phyloP scores from a whole-genome alignment of 2,329 filamentous ascomycete genomes.

The Sclerotinia borealis region DNA sequence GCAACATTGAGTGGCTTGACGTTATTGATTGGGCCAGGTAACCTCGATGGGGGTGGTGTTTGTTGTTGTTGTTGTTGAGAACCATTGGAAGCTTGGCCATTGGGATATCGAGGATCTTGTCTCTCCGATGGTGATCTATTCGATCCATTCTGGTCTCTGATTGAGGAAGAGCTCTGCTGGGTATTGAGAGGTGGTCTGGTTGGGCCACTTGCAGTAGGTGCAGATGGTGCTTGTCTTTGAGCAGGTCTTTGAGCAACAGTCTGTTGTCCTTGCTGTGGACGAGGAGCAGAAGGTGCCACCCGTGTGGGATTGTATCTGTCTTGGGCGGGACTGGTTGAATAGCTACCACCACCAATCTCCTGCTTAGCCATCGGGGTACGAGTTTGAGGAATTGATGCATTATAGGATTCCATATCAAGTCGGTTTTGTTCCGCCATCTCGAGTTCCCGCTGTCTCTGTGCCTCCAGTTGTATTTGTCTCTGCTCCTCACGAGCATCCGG shows the following conservation, averaged over 20 bases:
- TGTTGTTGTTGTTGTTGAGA: conserved; percentile 39
- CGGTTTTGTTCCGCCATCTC: conserved; percentile 62
- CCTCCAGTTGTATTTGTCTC: conserved; percentile 56
- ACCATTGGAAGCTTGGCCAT: conserved; percentile 41
- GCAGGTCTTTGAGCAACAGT: conserved; percentile 46
- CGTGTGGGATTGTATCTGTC: conserved; percentile 81
- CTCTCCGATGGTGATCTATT: conserved; percentile 34
- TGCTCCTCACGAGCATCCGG: conserved; percentile 47
- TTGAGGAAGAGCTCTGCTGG: conserved; percentile 45
- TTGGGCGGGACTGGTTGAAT: conserved; percentile 37
- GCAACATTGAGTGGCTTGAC: conserved; percentile 78
- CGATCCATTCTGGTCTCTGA: conserved; percentile 30
- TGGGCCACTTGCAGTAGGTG: conserved; percentile 44
- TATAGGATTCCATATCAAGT: conserved; percentile 80
- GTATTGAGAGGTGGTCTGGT: conserved; percentile 42
- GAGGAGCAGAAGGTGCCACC: conserved; percentile 74
- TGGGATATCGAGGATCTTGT: conserved; percentile 33
- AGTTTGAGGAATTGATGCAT: conserved; percentile 78
- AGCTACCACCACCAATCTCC: conserved; percentile 74
- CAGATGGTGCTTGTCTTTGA: conserved; percentile 76
- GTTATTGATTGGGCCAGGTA: conserved; percentile 46
- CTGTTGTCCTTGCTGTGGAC: conserved; percentile 38
- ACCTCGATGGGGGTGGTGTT: conserved; percentile 40
- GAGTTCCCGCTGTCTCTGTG: conserved; percentile 46
- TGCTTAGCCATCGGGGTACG: conserved; percentile 80